Percentiles rank a stretch among this genome's conserved stretches.
These are phyloP conservation scores for Diutina mesorugosa DNA, from an alignment of 1,139 yeast species.

Conservation along the genomic window DNA sequence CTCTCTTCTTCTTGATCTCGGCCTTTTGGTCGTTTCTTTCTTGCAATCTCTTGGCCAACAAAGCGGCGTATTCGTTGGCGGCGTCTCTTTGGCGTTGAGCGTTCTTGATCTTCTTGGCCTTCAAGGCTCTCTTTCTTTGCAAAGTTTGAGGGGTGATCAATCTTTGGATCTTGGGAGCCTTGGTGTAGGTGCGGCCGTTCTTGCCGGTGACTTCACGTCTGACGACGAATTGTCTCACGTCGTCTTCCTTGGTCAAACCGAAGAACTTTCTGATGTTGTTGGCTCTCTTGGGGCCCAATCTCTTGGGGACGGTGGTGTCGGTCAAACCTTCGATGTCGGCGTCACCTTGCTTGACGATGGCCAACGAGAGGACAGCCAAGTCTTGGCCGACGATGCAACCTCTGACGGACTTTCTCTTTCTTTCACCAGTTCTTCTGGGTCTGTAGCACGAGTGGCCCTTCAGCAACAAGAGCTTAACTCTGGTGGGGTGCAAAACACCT, in stretches of 20 bases:
- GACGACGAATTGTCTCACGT: constrained; percentile 64
- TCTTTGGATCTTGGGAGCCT: constrained; percentile 99
- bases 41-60: constrained; percentile 95
- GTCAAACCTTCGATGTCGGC: constrained; percentile 92
- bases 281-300: constrained; percentile 99
- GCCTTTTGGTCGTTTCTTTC: constrained; percentile 98
- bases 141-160: constrained; percentile 97
- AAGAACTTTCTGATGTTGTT: constrained; percentile 99
- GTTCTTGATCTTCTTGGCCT: constrained; percentile 86
- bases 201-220: constrained; percentile 90
- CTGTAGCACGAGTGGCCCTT: constrained; percentile 98
- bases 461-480: constrained; percentile 91
- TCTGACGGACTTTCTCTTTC: constrained; percentile 99
- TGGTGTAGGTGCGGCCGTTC: constrained; percentile 98
- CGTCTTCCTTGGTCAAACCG: constrained; percentile 96
- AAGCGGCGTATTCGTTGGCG: constrained; percentile 99
- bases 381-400: constrained; percentile 98
- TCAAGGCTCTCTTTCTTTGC: constrained; percentile 98
- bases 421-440: constrained; percentile 99
- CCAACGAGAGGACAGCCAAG: constrained; percentile 87
- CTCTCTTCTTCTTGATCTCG: constrained; percentile 98
- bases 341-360: constrained; percentile 96
- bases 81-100: constrained; percentile 99
- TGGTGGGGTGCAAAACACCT: constrained; percentile 99
- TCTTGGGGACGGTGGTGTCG: constrained; percentile 89